phyloP scores from a whole-genome alignment of 148 eudicot species.

The Fagopyrum homotropicum region DNA sequence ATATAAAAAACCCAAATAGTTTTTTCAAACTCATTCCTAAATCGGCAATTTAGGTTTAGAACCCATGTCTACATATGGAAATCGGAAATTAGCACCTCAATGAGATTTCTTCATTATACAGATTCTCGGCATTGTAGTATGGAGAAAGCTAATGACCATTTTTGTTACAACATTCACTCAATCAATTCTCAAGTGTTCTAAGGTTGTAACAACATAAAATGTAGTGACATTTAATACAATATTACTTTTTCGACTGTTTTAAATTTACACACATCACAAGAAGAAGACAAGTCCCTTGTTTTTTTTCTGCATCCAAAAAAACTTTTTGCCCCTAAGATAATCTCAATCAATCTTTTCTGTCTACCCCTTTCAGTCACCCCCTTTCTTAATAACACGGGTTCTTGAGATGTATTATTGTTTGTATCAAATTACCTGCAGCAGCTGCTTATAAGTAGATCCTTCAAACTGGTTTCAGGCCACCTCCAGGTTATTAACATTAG shows the following conservation, averaged over 20 bases:
- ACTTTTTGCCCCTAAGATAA: background rate
- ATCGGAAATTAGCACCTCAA: no score
- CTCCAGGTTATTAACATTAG: background rate
- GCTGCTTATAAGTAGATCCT: background rate
- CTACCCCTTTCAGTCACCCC: background rate
- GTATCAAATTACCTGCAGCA: background rate
- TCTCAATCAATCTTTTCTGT: background rate
- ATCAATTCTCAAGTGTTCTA: background rate
- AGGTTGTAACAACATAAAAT: background rate
- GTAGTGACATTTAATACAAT: background rate
- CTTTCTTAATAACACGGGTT: background rate
- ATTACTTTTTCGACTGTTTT: background rate
- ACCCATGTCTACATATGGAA: background rate
- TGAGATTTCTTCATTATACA: no score
- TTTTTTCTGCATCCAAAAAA: background rate
- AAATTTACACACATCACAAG: background rate
- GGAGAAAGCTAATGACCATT: background rate
- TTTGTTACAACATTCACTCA: background rate
- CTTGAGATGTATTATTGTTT: background rate
- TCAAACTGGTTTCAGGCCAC: background rate
- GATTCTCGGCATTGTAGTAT: no score
- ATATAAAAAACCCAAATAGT: no score
- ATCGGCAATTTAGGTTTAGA: background rate
- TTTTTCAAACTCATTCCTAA: no score
- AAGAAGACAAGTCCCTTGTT: background rate